A percentile compares a stretch with the other conserved stretches of the same genome.
These are phyloP conservation scores for Maudiozyma turicensis DNA, from an alignment of 805 yeast species.

Conservation along the genomic window DNA sequence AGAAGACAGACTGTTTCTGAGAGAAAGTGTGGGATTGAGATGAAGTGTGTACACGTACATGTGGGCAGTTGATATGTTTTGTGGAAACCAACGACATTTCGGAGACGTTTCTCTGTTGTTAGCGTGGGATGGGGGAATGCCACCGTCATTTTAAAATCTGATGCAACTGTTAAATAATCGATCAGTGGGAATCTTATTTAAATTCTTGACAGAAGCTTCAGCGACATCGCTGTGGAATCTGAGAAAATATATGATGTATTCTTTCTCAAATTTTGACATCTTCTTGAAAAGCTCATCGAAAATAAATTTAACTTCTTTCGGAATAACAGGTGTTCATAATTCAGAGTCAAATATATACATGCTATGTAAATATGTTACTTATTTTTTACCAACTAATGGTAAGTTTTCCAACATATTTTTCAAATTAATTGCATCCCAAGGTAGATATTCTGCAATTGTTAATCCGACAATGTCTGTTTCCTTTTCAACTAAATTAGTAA, in stretches of 20 bases:
- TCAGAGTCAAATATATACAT: neutral
- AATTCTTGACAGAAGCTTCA: neutral
- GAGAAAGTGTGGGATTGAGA: neutral
- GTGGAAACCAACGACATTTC: no score
- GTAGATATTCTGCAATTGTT: conserved; percentile 1
- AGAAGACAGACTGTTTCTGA: neutral
- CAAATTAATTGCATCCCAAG: neutral
- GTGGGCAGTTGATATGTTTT: neutral
- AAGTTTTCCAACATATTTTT: neutral
- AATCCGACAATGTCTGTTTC: neutral
- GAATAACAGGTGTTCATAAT: neutral
- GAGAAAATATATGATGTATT: no score
- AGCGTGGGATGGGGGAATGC: no score
- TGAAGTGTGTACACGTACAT: neutral
- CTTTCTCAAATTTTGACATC: no score
- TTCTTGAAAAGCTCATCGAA: no score
- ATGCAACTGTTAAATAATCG: no score
- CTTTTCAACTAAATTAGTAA: neutral
- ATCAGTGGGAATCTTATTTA: no score
- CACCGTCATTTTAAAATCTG: no score
- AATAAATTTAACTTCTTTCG: no score
- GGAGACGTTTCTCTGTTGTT: no score
- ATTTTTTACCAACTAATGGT: neutral
- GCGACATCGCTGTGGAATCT: neutral
- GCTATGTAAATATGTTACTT: neutral